A percentile compares a stretch with the other conserved stretches of the same genome.
These are phyloP conservation scores for Paraphaeosphaeria sporulosa DNA, from an alignment of 2,329 filamentous ascomycete genomes.

Conservation along the genomic window DNA sequence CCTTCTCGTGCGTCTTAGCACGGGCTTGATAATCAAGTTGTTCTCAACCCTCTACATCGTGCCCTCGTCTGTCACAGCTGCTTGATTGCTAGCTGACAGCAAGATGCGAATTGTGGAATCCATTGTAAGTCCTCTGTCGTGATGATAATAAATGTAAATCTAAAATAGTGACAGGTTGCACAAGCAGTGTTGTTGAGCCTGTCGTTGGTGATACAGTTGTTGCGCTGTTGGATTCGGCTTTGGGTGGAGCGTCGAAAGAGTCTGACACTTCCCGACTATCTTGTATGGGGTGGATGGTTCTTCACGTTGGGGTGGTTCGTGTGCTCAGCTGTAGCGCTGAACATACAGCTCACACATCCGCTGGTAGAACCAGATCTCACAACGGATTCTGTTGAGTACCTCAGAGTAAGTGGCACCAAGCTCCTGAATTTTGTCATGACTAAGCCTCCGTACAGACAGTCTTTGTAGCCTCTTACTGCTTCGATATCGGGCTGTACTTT, in stretches of 20 bases:
- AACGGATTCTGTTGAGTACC: slow-evolving; percentile 28
- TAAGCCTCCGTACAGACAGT: slow-evolving; percentile 21
- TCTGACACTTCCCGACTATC: slow-evolving; percentile 27
- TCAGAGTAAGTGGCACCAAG: not conserved
- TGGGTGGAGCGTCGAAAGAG: slow-evolving; percentile 20
- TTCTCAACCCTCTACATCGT: too few species aligned
- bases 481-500: slow-evolving; percentile 32
- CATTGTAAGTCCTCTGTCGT: too few species aligned
- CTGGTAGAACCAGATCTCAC: slow-evolving; percentile 21
- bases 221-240: slow-evolving; percentile 30
- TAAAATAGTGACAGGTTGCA: not conserved
- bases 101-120: too few species aligned
- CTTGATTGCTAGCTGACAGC: too few species aligned
- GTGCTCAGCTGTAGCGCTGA: slow-evolving; percentile 28
- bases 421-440: not conserved
- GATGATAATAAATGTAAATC: too few species aligned
- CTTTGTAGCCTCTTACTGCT: slow-evolving; percentile 28
- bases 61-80: too few species aligned
- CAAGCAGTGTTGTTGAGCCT: slow-evolving; percentile 26
- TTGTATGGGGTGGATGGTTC: slow-evolving; percentile 31
- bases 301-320: slow-evolving; percentile 27
- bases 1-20: too few species aligned
- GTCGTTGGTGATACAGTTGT: slow-evolving; percentile 23
- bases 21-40: too few species aligned
- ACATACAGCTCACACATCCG: slow-evolving; percentile 25